Conservation (phyloP, 2,329 filamentous ascomycete species). For the Claviceps pusilla region DNA sequence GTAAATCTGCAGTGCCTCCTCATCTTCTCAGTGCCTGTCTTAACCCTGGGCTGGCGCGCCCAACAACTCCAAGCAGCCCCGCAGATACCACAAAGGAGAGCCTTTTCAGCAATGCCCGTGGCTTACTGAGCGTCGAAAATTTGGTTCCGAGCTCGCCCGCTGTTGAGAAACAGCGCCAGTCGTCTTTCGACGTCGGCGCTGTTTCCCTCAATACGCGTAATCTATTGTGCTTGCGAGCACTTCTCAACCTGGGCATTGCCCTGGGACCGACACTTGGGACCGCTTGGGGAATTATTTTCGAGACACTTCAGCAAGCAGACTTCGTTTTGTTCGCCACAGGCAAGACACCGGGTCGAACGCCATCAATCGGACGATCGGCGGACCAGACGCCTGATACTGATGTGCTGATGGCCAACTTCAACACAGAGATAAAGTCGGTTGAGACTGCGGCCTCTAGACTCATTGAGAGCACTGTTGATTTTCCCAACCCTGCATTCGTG, state of each 20-base stretch:
- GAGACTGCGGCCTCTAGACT: constrained; percentile 74
- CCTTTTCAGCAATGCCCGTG: constrained; percentile 57
- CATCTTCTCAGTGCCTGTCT: constrained; percentile 52
- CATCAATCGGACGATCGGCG: constrained; percentile 29
- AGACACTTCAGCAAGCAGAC: constrained; percentile 85
- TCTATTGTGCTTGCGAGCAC: constrained; percentile 71
- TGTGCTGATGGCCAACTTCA: constrained; percentile 50
- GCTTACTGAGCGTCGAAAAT: constrained; percentile 59
- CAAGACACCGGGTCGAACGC: constrained; percentile 37
- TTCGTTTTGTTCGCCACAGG: constrained; percentile 59
- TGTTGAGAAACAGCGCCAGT: constrained; percentile 43
- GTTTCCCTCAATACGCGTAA: constrained; percentile 71
- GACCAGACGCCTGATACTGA: constrained; percentile 34
- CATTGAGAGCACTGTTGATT: constrained; percentile 84
- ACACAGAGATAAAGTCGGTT: constrained; percentile 70
- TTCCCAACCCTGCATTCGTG: constrained; percentile 67
- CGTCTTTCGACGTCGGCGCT: constrained; percentile 37
- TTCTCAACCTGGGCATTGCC: constrained; percentile 91
- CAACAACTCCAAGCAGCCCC: constrained; percentile 28
- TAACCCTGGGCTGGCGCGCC: constrained; percentile 30
- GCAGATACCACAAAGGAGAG: constrained; percentile 32
- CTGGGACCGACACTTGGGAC: constrained; percentile 71
- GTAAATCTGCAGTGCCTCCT: constrained; percentile 81
- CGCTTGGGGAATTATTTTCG: constrained; percentile 82
- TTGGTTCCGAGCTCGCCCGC: constrained; percentile 42